phyloP scores from a whole-genome alignment of 140 eudicot species.

The Oenanthe javanica region DNA sequence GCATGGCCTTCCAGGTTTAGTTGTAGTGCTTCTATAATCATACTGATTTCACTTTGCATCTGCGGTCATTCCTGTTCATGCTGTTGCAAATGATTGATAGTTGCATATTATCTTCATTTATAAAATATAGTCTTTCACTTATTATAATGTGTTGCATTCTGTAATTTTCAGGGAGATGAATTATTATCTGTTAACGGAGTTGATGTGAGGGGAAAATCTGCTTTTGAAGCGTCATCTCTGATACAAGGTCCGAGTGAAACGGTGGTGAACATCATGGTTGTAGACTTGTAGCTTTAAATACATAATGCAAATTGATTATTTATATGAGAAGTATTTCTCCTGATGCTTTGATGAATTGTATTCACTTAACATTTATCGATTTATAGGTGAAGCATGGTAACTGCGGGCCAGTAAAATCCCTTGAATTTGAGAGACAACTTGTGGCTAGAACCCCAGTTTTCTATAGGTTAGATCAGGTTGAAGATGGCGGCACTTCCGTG shows the following conservation, averaged over 20 bases:
- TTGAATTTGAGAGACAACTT: conserved; percentile 73
- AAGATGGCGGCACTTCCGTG: conserved; percentile 50
- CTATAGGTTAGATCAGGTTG: conserved; percentile 68
- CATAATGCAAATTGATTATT: not conserved
- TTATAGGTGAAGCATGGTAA: conserved; percentile 82
- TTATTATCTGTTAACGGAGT: conserved; percentile 69
- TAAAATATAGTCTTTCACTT: not conserved
- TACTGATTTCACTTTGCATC: not conserved
- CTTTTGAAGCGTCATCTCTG: conserved; percentile 84
- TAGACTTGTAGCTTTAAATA: conserved; percentile 34
- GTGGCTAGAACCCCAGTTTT: conserved; percentile 84
- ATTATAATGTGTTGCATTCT: not conserved
- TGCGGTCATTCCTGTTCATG: not conserved
- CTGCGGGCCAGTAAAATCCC: conserved; percentile 72
- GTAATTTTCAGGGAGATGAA: conserved; percentile 70
- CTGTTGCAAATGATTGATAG: not conserved
- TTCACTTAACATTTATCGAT: not conserved
- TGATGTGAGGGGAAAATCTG: conserved; percentile 74
- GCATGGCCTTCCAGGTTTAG: not conserved
- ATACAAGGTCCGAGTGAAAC: conserved; percentile 92
- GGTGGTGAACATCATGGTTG: conserved; percentile 69
- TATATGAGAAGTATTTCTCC: conserved; percentile 1
- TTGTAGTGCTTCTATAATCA: not conserved
- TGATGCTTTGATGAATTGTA: not conserved
- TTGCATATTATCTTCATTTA: not conserved